Conservation (phyloP, 164 flowering plant species). For the Cinnamomum micranthum region DNA sequence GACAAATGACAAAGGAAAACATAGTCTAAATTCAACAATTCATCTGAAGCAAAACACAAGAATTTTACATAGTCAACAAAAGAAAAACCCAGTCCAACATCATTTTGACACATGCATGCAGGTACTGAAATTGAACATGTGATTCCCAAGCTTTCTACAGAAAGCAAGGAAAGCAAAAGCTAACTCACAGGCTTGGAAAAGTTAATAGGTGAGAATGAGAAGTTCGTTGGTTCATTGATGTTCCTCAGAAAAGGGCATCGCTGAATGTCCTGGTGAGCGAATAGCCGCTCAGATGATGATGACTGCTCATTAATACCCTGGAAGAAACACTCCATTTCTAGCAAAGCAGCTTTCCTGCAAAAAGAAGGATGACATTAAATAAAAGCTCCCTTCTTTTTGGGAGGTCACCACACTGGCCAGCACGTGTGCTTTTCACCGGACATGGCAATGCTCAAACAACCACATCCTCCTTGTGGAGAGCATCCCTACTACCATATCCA, state of each 20-base stretch:
- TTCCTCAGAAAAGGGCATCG: conserved; percentile 90
- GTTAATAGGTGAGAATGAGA: conserved; percentile 63
- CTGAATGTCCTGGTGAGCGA: conserved; percentile 37
- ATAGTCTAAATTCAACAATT: not conserved
- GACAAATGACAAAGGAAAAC: not conserved
- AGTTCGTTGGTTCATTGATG: conserved; percentile 83
- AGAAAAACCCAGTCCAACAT: not conserved
- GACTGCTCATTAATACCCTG: conserved; percentile 40
- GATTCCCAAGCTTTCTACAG: not conserved
- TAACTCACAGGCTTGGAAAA: conserved; percentile 66
- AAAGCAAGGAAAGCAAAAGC: not conserved
- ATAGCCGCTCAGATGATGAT: conserved; percentile 15
- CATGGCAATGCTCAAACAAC: not conserved
- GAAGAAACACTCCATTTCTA: conserved; percentile 56
- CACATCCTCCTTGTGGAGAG: not conserved
- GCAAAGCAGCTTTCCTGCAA: conserved; percentile 5
- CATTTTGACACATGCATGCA: not conserved
- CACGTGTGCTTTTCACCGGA: too few relatives aligned
- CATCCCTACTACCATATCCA: not conserved
- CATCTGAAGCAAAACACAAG: not conserved
- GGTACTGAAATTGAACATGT: not conserved
- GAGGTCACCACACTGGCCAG: not conserved
- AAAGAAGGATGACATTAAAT: not conserved
- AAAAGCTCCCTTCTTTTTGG: not conserved
- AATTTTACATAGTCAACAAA: not conserved